These are phyloP conservation scores for Tolypocladium album DNA, from an alignment of 2,329 filamentous ascomycete genomes.

Conservation along the genomic window DNA sequence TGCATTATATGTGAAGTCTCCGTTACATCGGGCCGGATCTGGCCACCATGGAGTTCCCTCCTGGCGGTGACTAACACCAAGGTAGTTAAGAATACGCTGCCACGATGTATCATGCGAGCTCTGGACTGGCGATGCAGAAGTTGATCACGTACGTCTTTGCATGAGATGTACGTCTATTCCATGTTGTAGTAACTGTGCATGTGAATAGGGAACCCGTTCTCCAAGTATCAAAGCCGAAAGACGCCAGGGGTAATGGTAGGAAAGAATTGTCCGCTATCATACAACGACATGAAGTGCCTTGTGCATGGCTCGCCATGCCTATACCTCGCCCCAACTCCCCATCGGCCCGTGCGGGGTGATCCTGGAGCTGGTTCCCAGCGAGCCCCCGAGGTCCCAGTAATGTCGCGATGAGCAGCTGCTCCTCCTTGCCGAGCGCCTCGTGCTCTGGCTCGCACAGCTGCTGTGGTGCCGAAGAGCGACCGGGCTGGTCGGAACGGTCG, in stretches of 20 bases:
- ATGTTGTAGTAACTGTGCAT: too few relatives aligned
- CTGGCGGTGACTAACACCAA: too few relatives aligned
- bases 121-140: neutral
- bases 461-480: conserved; percentile 38
- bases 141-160: neutral
- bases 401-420: conserved; percentile 67
- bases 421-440: conserved; percentile 57
- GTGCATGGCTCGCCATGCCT: conserved; percentile 4
- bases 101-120: neutral
- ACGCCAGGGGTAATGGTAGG: neutral
- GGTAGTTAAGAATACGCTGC: too few relatives aligned
- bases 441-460: conserved; percentile 83
- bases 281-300: neutral
- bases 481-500: conserved; percentile 37
- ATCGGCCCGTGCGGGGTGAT: conserved; percentile 58
- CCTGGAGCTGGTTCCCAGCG: conserved; percentile 63
- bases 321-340: conserved; percentile 73
- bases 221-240: too few relatives aligned
- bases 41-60: neutral
- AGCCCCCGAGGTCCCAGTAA: conserved; percentile 87
- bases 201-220: too few relatives aligned
- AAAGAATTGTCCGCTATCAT: neutral
- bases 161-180: too few relatives aligned
- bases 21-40: neutral
- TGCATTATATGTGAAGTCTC: neutral